A percentile compares a stretch with the other conserved stretches of the same genome.
Evolutionary conservation across 108 stramenopile species (phyloP).

Genomic region (Fistulifera pelliculosa): DNA sequence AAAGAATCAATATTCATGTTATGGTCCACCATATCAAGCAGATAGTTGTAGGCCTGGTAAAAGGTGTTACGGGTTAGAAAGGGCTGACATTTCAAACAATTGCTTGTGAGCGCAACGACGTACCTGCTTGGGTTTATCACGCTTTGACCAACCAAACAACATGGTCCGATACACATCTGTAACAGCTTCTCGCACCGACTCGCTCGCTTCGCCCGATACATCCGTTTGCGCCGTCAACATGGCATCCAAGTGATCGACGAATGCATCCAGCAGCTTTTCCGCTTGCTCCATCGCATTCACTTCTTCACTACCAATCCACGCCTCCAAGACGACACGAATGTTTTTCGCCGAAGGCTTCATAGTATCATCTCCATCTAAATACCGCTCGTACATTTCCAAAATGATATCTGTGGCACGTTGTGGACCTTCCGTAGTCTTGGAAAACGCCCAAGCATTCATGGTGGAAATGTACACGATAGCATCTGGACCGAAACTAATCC

Average conservation of each 20-base stretch:
- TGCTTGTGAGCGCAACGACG: too few relatives aligned
- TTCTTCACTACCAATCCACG: conserved; percentile 29
- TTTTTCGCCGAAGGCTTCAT: conserved; percentile 26
- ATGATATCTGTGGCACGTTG: conserved; percentile 48
- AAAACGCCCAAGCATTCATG: conserved; percentile 50
- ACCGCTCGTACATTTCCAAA: conserved; percentile 43
- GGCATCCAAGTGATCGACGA: conserved; percentile 20
- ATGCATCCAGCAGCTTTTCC: conserved; percentile 23
- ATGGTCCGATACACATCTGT: conserved; percentile 28
- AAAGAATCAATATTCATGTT: conserved; percentile 20
- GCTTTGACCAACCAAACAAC: conserved; percentile 24
- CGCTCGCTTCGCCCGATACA: too few relatives aligned
- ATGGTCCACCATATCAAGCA: conserved; percentile 28
- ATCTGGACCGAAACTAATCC: conserved; percentile 27
- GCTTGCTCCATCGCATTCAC: conserved; percentile 20
- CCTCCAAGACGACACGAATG: conserved; percentile 31
- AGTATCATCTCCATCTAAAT: conserved; percentile 34
- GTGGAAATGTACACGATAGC: conserved; percentile 32
- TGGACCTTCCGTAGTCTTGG: conserved; percentile 25
- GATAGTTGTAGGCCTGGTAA: conserved; percentile 15
- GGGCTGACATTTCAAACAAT: too few relatives aligned
- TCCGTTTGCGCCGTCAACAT: conserved; percentile 3
- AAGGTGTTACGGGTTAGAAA: background rate
- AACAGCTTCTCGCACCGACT: conserved; percentile 6
- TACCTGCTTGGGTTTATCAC: conserved; percentile 6